phyloP scores from a whole-genome alignment of 108 stramenopile genomes.

The Conticribra weissflogii region DNA sequence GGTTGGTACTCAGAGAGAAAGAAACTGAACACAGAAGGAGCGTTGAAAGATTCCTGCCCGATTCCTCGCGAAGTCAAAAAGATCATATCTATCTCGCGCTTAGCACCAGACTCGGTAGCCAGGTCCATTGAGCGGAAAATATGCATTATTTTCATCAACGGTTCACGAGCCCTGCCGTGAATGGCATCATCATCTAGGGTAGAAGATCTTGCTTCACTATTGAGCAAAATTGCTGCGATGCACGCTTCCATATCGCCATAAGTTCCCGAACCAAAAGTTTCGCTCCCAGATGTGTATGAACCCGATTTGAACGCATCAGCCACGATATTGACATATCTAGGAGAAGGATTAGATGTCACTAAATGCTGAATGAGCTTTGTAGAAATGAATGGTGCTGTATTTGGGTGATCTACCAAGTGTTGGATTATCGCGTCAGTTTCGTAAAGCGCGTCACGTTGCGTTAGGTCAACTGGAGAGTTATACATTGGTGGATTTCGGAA shows the following conservation, averaged over 20 bases:
- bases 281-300: slow-evolving; percentile 32
- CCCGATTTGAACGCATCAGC: slow-evolving; percentile 63
- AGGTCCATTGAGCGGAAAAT: slow-evolving; percentile 23
- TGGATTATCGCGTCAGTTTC: slow-evolving; percentile 48
- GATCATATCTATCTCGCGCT: slow-evolving; percentile 26
- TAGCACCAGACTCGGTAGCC: slow-evolving; percentile 5
- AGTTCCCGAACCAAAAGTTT: slow-evolving; percentile 46
- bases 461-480: slow-evolving; percentile 20
- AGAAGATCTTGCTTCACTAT: slow-evolving; percentile 53
- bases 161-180: slow-evolving; percentile 57
- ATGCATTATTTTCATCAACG: slow-evolving; percentile 52
- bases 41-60: slow-evolving; percentile 45
- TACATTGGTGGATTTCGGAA: slow-evolving; percentile 52
- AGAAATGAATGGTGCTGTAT: slow-evolving; percentile 67
- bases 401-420: slow-evolving; percentile 37
- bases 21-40: slow-evolving; percentile 66
- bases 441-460: slow-evolving; percentile 30
- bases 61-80: slow-evolving; percentile 23
- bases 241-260: slow-evolving; percentile 67
- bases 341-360: slow-evolving; percentile 69
- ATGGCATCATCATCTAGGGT: slow-evolving; percentile 59
- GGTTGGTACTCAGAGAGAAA: slow-evolving; percentile 57
- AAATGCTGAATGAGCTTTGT: slow-evolving; percentile 51
- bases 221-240: slow-evolving; percentile 61
- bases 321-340: slow-evolving; percentile 56